Evolutionary conservation across 2,329 filamentous ascomycete genomes (phyloP), one percentile per base, ranked within the genome.

Genomic region (Cladorrhinum sp.): DNA sequence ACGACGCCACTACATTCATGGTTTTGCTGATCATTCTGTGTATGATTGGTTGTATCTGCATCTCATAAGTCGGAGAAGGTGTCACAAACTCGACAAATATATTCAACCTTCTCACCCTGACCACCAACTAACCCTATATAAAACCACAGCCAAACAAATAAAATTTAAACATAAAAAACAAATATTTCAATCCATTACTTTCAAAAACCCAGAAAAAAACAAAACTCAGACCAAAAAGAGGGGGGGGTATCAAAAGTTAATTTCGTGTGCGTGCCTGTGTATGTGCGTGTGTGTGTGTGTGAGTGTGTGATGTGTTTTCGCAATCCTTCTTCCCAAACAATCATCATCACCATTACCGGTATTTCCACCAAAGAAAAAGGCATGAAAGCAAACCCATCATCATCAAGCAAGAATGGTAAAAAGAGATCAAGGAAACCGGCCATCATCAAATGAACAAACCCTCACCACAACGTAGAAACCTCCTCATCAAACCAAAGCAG

Each of bases 181-280:
- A 3, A 36, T 16, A 36, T 9, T 36, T 36, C 33, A 16, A 36
- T 9, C 12, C 33, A 36, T 36, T 36, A 36, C 7, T 36, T 36
- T 16, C 33, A 36, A 36, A 36, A 36, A 36, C 2, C 8, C 33
- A 36, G 4, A 30, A 12, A 52, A 52, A 2, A 24, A 28, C 10
- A 26, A 52, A 52, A 52, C 18, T 49, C 8, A 9, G 20, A 24
- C 24, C 24, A 28, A 46, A 55, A 55, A 55, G 24, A 39, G 18
- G 20, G 53, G 53, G 53, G 53, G 53, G 53, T 55, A 55, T 55
- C 53, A 55, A 33, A 24, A 20, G n/a, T 23, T 24, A 42, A 42
- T 36, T 9, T 20, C 12, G 33, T 36, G 33, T 36, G 33, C 12
- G 33, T 36, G 33, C 12, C 4, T 36, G 33, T 36, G 33, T 36